Percentiles rank a stretch among this genome's conserved stretches.
These are phyloP conservation scores for Hypocreales sp. DNA, from an alignment of 2,329 filamentous ascomycete genomes.

Conservation along the genomic window DNA sequence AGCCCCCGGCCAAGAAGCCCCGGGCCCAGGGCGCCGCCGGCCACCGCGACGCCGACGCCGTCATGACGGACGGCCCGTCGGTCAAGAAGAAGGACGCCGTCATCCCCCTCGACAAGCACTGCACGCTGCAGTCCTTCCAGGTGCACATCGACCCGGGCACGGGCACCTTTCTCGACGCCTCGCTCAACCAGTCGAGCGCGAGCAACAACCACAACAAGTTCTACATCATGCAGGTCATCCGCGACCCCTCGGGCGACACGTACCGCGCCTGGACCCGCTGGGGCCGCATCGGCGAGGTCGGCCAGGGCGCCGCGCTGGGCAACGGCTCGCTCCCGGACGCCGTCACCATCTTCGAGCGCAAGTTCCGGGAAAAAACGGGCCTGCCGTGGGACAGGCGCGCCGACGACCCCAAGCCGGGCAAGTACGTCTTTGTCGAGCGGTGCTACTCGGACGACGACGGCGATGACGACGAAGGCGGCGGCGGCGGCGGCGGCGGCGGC, in stretches of 20 bases:
- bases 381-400: slow-evolving; percentile 36
- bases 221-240: slow-evolving; percentile 52
- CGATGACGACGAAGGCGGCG: too few relatives aligned
- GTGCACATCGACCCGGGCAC: slow-evolving; percentile 50
- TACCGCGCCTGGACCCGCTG: slow-evolving; percentile 61
- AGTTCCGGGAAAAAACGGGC: slow-evolving; percentile 48
- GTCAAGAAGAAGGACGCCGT: slow-evolving; percentile 27
- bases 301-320: slow-evolving; percentile 30
- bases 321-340: slow-evolving; percentile 25
- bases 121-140: slow-evolving; percentile 17
- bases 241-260: slow-evolving; percentile 14
- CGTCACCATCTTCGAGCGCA: slow-evolving; percentile 37
- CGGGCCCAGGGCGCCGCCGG: slow-evolving; percentile 8
- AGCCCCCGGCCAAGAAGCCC: slow-evolving; percentile 15
- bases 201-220: slow-evolving; percentile 69
- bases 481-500: slow-evolving; percentile 16
- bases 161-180: slow-evolving; percentile 61
- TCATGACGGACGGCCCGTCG: slow-evolving; percentile 26
- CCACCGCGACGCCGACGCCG: slow-evolving; percentile 22
- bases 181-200: slow-evolving; percentile 64
- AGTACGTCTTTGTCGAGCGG: slow-evolving; percentile 70
- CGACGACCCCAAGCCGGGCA: slow-evolving; percentile 42
- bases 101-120: slow-evolving; percentile 35
- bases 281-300: slow-evolving; percentile 57
- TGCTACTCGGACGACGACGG: slow-evolving; percentile 49